phyloP scores from a whole-genome alignment of 179 eudicot species.

The Spinacia oleracea region DNA sequence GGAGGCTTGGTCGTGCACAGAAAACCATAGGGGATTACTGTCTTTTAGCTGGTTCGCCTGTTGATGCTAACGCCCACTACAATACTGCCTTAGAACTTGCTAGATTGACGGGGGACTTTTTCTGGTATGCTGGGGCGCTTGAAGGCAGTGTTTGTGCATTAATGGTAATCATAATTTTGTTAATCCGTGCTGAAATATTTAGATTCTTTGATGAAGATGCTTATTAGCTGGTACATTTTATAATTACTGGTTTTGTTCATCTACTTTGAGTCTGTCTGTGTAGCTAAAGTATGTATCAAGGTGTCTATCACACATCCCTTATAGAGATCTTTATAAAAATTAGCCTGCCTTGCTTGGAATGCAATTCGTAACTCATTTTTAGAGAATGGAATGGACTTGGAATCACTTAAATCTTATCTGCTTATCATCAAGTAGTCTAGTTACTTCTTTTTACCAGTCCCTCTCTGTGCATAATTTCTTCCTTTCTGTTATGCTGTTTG shows the following conservation, averaged over 20 bases:
- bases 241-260: no score
- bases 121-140: slow-evolving; percentile 97
- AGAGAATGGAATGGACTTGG: background rate
- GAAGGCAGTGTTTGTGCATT: slow-evolving; percentile 98
- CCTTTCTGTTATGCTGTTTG: slow-evolving; percentile 2
- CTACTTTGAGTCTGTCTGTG: background rate
- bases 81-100: slow-evolving; percentile 90
- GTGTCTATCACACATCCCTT: background rate
- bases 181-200: background rate
- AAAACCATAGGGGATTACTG: slow-evolving; percentile 96
- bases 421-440: background rate
- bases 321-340: background rate
- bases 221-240: background rate
- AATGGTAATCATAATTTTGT: slow-evolving; percentile 55
- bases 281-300: background rate
- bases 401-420: background rate
- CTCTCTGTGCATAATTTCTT: background rate
- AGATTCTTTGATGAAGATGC: slow-evolving; percentile 1
- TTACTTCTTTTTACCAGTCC: background rate
- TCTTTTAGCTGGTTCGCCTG: slow-evolving; percentile 94
- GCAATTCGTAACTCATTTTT: background rate
- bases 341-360: background rate
- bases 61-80: slow-evolving; percentile 97
- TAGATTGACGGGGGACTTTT: slow-evolving; percentile 84
- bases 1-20: slow-evolving; percentile 95